A percentile compares a stretch with the other conserved stretches of the same genome.
Evolutionary conservation across 202 grass and related monocot genomes (phyloP).

Genomic region (Dendrocalamus latiflorus): DNA sequence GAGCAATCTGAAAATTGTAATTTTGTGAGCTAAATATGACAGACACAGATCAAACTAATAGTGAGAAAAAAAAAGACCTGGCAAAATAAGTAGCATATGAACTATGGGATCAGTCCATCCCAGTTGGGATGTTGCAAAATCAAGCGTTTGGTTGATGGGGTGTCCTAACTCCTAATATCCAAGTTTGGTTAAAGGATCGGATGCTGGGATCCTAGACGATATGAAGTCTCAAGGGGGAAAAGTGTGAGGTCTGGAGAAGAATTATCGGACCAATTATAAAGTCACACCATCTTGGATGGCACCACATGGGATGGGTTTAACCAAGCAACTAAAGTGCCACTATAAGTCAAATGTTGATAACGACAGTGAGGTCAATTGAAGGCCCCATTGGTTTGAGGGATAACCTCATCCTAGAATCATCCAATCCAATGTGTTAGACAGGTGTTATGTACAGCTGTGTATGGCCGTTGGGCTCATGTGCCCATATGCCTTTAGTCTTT

Average conservation of each 20-base stretch:
- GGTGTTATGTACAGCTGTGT: too few species aligned
- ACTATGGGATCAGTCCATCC: background rate
- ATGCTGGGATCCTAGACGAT: background rate
- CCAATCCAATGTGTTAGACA: too few species aligned
- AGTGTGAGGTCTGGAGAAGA: background rate
- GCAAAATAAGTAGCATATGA: background rate
- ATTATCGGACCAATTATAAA: background rate
- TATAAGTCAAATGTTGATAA: background rate
- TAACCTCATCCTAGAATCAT: background rate
- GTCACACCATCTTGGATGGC: background rate
- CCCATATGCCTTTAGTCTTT: too few species aligned
- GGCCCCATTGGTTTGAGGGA: background rate
- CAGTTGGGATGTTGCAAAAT: background rate
- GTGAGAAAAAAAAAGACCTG: background rate
- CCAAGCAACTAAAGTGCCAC: background rate
- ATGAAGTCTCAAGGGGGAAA: background rate
- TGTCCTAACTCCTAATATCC: background rate
- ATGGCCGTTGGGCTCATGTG: too few species aligned
- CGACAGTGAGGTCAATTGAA: background rate
- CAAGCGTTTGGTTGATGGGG: background rate
- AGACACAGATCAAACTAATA: slow-evolving; percentile 4
- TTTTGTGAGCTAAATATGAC: slow-evolving; percentile 37
- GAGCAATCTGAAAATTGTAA: slow-evolving; percentile 61
- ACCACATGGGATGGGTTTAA: background rate
- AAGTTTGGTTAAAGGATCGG: background rate